Evolutionary conservation across 306 rosid species (phyloP).

Genomic region (Pterocarpus macrocarpus): DNA sequence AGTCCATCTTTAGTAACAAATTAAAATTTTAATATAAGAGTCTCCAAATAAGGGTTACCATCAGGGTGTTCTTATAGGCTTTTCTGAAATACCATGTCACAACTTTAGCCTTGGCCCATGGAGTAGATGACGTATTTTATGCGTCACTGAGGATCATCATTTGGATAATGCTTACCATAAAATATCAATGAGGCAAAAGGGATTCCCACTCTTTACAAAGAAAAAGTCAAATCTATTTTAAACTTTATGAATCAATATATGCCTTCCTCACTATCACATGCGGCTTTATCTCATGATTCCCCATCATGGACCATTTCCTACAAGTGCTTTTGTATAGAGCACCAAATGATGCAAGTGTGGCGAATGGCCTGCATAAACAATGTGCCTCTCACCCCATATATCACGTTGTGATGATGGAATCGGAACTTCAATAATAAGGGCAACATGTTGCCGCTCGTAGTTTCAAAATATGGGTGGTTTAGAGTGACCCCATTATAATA

Average conservation of each 20-base stretch:
- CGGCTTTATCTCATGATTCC: conserved; percentile 45
- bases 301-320: conserved; percentile 51
- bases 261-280: conserved; percentile 36
- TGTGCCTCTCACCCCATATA: conserved; percentile 34
- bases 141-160: conserved; percentile 52
- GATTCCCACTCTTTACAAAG: conserved; percentile 34
- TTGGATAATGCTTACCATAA: conserved; percentile 26
- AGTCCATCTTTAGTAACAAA: neutral
- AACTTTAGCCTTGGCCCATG: conserved; percentile 11
- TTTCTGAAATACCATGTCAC: conserved; percentile 16
- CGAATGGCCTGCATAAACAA: conserved; percentile 34
- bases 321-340: conserved; percentile 59
- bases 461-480: conserved; percentile 23
- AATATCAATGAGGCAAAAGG: conserved; percentile 44
- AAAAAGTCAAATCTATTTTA: conserved; percentile 40
- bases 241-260: conserved; percentile 21
- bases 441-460: conserved; percentile 23
- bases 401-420: conserved; percentile 41
- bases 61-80: neutral
- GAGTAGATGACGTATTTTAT: conserved; percentile 45
- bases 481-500: conserved; percentile 19
- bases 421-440: conserved; percentile 30
- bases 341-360: conserved; percentile 41
- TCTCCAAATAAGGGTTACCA: conserved; percentile 4
- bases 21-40: neutral